Percentiles rank a stretch among this genome's conserved stretches.
These are phyloP conservation scores for Plasmodium blacklocki DNA, from an alignment of 169 alveolate genomes.

Conservation along the genomic window DNA sequence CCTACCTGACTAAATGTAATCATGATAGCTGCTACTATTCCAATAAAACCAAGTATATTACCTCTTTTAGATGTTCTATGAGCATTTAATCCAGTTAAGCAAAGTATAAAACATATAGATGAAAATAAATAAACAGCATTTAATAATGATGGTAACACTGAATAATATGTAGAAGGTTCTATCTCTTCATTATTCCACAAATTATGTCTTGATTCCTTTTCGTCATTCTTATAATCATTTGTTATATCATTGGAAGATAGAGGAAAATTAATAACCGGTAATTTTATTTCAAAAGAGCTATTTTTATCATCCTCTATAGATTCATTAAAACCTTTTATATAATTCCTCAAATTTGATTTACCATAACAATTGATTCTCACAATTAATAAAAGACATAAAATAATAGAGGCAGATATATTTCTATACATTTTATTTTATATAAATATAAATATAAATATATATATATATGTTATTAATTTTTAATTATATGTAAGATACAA, in stretches of 20 bases:
- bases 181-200: conserved; percentile 17
- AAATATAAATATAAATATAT: neutral
- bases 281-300: conserved; percentile 46
- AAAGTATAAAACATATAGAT: conserved; percentile 81
- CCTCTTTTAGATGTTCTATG: conserved; percentile 92
- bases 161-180: conserved; percentile 27
- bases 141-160: conserved; percentile 69
- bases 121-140: conserved; percentile 74
- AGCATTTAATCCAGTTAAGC: conserved; percentile 87
- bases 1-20: conserved; percentile 84
- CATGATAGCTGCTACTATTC: conserved; percentile 87
- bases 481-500: no score
- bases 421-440: conserved; percentile 6
- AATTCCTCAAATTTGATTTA: conserved; percentile 49
- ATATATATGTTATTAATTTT: no score
- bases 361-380: neutral
- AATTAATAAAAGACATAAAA: conserved; percentile 10
- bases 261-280: conserved; percentile 44
- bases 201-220: conserved; percentile 1
- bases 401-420: neutral
- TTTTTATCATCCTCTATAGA: conserved; percentile 9
- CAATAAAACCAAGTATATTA: conserved; percentile 88
- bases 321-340: neutral
- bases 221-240: conserved; percentile 19
- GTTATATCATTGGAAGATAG: neutral